phyloP scores from a whole-genome alignment of 2,329 filamentous ascomycete species.

The Spiromastix sp. region DNA sequence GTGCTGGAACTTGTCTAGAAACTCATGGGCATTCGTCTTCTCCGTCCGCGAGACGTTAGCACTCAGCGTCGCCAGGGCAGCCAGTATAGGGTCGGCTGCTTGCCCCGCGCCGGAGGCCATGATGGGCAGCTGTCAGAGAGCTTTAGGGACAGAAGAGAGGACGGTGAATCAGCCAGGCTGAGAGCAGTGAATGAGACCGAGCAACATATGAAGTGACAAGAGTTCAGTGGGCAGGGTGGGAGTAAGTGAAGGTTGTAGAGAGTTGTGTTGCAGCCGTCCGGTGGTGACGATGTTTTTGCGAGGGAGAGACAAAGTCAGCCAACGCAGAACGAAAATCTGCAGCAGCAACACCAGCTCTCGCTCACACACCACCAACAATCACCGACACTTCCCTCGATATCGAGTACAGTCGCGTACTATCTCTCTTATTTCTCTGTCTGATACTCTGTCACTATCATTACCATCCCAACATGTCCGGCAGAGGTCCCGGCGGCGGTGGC shows the following conservation, averaged over 20 bases:
- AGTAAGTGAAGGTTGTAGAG: not conserved
- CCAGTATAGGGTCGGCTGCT: constrained; percentile 73
- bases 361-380: no score
- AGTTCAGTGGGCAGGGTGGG: not conserved
- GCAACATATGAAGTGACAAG: not conserved
- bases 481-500: constrained; percentile 45
- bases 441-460: no score
- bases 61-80: constrained; percentile 83
- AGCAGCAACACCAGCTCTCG: no score
- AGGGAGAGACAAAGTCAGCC: no score
- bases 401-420: no score
- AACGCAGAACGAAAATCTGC: no score
- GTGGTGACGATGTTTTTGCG: not conserved
- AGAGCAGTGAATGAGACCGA: constrained; percentile 3
- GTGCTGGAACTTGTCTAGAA: constrained; percentile 92
- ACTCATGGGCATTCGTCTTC: constrained; percentile 86
- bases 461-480: constrained; percentile 47
- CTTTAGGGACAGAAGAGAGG: not conserved
- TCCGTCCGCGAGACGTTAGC: constrained; percentile 67
- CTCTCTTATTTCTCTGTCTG: no score
- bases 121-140: constrained; percentile 17
- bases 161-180: not conserved
- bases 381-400: no score
- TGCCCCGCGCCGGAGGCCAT: constrained; percentile 59
- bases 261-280: no score